Base-by-base conservation (phyloP, 148 eudicot species). In the Rhododendron ferrugineum region DNA sequence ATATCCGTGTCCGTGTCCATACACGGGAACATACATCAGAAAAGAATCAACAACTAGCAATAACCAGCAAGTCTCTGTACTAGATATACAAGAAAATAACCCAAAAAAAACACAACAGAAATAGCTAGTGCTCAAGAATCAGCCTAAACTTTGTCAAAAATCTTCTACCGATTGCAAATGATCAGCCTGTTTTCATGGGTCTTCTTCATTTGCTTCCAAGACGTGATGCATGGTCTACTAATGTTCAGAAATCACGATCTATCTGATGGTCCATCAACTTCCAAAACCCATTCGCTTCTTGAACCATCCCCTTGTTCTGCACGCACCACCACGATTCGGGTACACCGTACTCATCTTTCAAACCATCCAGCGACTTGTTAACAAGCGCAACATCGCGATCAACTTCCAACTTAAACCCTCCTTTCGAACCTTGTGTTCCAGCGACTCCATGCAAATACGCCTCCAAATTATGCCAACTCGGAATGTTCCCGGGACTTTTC, bases 361-460 rank as follows among this genome's bases (percentile, higher is more conserved):
- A 78, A 6, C 13, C 77, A 85, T 91, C 93, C 80, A 42, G 6
- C 11, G 3, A 3, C 82, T 95, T 95, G 49, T 95, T 95, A 14
- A 93, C 81, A 6, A 95, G 85, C 3, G 92, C 90, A 42, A 95
- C 84, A 72, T 93, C 94, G 7, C 95, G 90, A 56, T 86, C 80
- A 18, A 92, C 90, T 34, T 87, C 93, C 87, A 95, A 68, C 49
- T 90, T 85, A 78, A 93, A 95, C 78, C 89, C 94, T 36, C 87
- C 87, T 8, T 81, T 86, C 7, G 40, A 82, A 42, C 92, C 92
- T 30, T 90, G 92, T 16, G 86, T 80, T 11, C 98, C 98, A 0
- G 98, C 96, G 13, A 95, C 93, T 7, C 95, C 94, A 80, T 95
- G 98, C 87, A 95, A 22, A 56, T 95, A 92, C 34, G 44, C 92